phyloP scores from a whole-genome alignment of 2,329 filamentous ascomycete species.

The Esteya vermicola region DNA sequence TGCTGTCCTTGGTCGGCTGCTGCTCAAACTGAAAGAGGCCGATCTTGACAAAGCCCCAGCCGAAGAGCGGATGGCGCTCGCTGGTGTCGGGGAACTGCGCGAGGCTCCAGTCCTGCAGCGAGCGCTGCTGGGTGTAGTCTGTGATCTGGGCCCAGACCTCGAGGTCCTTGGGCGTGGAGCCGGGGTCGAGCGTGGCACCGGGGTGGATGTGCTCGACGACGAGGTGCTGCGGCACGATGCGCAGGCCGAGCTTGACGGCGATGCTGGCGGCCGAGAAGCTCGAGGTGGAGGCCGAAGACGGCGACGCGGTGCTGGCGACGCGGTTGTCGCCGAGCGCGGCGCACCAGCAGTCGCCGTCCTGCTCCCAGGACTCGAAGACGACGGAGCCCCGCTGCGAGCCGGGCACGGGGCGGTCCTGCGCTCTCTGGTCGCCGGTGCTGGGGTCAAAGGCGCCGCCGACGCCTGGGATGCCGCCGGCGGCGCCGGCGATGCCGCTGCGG shows the following conservation, averaged over 20 bases:
- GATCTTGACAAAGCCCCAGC: slow-evolving; percentile 39
- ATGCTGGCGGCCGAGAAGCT: slow-evolving; percentile 37
- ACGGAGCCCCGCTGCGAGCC: slow-evolving; percentile 11
- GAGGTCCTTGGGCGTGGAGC: slow-evolving; percentile 49
- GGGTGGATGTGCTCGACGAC: slow-evolving; percentile 59
- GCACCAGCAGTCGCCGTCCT: slow-evolving; percentile 84
- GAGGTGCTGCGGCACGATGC: slow-evolving; percentile 52
- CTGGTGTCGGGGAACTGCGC: slow-evolving; percentile 23
- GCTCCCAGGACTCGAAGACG: slow-evolving; percentile 59
- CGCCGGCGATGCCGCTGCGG: background rate
- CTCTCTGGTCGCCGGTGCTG: background rate
- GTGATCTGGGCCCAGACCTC: slow-evolving; percentile 54
- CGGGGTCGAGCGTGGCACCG: slow-evolving; percentile 45
- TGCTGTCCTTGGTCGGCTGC: slow-evolving; percentile 20
- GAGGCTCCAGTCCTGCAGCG: slow-evolving; percentile 24
- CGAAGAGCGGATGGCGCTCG: slow-evolving; percentile 14
- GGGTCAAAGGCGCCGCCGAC: background rate
- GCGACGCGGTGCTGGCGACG: slow-evolving; percentile 29
- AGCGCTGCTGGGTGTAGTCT: slow-evolving; percentile 25
- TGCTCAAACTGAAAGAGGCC: slow-evolving; percentile 38
- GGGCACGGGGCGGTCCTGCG: background rate
- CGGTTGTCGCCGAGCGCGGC: slow-evolving; percentile 21
- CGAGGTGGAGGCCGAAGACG: slow-evolving; percentile 39
- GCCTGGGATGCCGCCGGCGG: background rate
- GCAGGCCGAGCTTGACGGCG: slow-evolving; percentile 42